Evolutionary conservation across 495 filamentous ascomycete genomes (phyloP).

Genomic region (Filosporella fistucella): DNA sequence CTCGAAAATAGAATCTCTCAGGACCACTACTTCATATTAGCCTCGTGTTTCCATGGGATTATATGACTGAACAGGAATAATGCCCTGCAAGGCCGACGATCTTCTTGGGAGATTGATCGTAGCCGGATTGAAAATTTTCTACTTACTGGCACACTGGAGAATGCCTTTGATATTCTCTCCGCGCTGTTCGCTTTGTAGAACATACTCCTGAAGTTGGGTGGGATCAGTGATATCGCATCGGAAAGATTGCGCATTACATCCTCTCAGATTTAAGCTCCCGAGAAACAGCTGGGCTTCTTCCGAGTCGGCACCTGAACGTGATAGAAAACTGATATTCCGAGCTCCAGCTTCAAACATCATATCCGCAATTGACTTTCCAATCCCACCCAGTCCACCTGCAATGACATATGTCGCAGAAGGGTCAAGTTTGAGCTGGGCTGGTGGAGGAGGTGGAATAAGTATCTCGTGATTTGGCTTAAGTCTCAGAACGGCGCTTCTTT

Average conservation of each 20-base stretch:
- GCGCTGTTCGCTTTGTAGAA: constrained; percentile 17
- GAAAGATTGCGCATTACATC: constrained; percentile 2
- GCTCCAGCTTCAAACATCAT: constrained; percentile 53
- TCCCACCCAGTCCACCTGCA: constrained; percentile 48
- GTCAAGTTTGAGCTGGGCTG: constrained; percentile 20
- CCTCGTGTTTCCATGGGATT: too few species aligned
- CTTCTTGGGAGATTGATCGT: too few species aligned
- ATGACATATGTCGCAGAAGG: constrained; percentile 47
- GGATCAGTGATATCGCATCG: constrained; percentile 16
- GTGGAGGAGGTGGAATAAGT: constrained; percentile 10
- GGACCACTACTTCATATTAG: too few species aligned
- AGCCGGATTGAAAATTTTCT: too few species aligned
- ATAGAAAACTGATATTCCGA: constrained; percentile 47
- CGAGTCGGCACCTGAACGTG: constrained; percentile 40
- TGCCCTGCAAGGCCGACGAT: too few species aligned
- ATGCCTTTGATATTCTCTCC: constrained; percentile 22
- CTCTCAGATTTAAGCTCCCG: constrained; percentile 14
- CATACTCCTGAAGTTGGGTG: constrained; percentile 19
- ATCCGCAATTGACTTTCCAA: constrained; percentile 44
- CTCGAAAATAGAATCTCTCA: constrained; percentile 40
- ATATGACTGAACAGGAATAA: too few species aligned
- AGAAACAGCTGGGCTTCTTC: constrained; percentile 22
- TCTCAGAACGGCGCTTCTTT: neutral
- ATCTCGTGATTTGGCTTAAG: neutral
- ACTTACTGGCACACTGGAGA: constrained; percentile 5